Percentiles rank a stretch among this genome's conserved stretches.
Conservation (phyloP, 768 basidiomycete species). For the Macrolepiota dolichaula region DNA sequence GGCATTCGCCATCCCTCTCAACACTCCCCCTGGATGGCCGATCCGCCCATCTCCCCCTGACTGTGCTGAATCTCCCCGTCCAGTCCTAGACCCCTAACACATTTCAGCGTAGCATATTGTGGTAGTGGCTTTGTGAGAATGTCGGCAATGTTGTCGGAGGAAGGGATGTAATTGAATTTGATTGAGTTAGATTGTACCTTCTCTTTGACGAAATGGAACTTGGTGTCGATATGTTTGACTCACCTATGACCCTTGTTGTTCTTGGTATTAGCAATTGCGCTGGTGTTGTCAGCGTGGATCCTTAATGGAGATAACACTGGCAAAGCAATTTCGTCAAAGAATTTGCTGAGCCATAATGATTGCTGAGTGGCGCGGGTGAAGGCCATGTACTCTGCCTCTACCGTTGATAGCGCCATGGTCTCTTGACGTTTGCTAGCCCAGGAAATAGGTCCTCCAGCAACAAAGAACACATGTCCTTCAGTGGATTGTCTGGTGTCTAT, state of each 20-base stretch:
- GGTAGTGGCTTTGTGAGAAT: slow-evolving; percentile 16
- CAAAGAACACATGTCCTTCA: no score
- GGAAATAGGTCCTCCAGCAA: no score
- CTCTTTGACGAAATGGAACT: slow-evolving; percentile 28
- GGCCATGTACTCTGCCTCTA: slow-evolving; percentile 20
- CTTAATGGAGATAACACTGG: neutral
- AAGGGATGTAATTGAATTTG: slow-evolving; percentile 11
- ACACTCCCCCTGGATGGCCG: neutral
- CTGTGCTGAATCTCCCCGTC: no score
- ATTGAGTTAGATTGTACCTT: slow-evolving; percentile 16
- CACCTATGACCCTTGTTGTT: slow-evolving; percentile 21
- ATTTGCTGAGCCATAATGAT: neutral
- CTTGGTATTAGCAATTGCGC: slow-evolving; percentile 20
- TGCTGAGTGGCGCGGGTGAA: neutral
- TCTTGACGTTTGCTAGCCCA: no score
- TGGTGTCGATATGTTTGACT: slow-evolving; percentile 36
- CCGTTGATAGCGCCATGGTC: slow-evolving; percentile 12
- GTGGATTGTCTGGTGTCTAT: no score
- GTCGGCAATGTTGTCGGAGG: slow-evolving; percentile 17
- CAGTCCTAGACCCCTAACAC: neutral
- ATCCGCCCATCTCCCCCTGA: no score
- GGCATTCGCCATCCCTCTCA: no score
- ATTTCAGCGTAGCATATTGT: neutral
- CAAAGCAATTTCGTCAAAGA: neutral
- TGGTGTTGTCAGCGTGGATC: slow-evolving; percentile 21